A percentile compares a stretch with the other conserved stretches of the same genome.
phyloP scores from a whole-genome alignment of 352 stramenopile species.

The Phytophthora pini region DNA sequence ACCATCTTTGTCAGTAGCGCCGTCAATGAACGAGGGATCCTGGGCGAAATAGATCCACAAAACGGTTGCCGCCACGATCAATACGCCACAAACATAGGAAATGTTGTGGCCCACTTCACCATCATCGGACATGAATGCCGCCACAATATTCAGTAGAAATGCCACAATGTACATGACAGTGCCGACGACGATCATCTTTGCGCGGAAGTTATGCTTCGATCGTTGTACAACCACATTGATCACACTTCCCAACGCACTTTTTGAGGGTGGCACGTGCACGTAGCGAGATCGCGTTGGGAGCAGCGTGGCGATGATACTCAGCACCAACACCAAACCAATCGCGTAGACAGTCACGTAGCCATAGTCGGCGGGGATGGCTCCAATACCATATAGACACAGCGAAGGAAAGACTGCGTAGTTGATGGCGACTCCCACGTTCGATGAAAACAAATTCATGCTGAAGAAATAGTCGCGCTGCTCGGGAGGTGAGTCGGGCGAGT shows the following conservation, averaged over 20 bases:
- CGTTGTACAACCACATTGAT: slow-evolving; percentile 42
- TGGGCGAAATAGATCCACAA: slow-evolving; percentile 53
- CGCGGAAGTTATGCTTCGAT: slow-evolving; percentile 33
- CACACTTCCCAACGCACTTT: slow-evolving; percentile 49
- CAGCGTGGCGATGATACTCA: slow-evolving; percentile 41
- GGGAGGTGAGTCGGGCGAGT: slow-evolving; percentile 44
- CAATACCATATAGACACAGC: slow-evolving; percentile 71
- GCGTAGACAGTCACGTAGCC: slow-evolving; percentile 61
- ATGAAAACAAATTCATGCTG: slow-evolving; percentile 82
- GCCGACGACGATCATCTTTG: slow-evolving; percentile 39
- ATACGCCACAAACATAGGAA: slow-evolving; percentile 45
- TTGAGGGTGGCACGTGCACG: slow-evolving; percentile 44
- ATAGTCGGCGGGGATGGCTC: slow-evolving; percentile 43
- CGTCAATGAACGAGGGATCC: slow-evolving; percentile 50
- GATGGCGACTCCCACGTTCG: slow-evolving; percentile 70
- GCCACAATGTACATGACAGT: slow-evolving; percentile 42
- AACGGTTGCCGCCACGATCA: slow-evolving; percentile 44
- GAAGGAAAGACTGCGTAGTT: slow-evolving; percentile 81
- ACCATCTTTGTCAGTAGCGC: slow-evolving; percentile 41
- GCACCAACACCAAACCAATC: slow-evolving; percentile 51
- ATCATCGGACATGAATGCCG: slow-evolving; percentile 48
- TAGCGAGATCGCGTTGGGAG: slow-evolving; percentile 47
- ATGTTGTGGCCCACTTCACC: slow-evolving; percentile 42
- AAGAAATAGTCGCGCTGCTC: slow-evolving; percentile 76
- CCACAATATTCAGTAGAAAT: slow-evolving; percentile 59